These are phyloP conservation scores for Pyricularia pennisetigena DNA, from an alignment of 2,329 filamentous ascomycete species.

Conservation along the genomic window DNA sequence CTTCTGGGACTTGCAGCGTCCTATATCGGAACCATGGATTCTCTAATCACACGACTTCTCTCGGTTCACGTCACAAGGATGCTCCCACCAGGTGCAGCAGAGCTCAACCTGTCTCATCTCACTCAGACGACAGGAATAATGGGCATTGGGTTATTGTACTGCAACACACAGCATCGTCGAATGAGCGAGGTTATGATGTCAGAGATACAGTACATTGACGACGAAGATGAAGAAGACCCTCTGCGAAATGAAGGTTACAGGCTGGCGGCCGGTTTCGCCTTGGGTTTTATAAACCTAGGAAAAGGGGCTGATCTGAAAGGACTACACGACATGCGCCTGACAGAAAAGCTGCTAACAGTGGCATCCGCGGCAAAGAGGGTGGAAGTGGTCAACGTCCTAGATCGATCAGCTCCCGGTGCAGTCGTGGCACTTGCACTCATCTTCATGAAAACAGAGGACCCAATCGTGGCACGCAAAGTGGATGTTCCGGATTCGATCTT, in stretches of 20 bases:
- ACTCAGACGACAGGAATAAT: conserved; percentile 95
- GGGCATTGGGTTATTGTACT: conserved; percentile 92
- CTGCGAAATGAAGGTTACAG: conserved; percentile 93
- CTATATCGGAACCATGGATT: conserved; percentile 95
- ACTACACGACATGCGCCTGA: conserved; percentile 85
- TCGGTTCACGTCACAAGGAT: conserved; percentile 95
- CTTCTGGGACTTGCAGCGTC: conserved; percentile 86
- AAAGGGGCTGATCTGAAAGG: conserved; percentile 83
- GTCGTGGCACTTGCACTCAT: conserved; percentile 84
- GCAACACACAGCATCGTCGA: conserved; percentile 87
- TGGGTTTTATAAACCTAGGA: conserved; percentile 90
- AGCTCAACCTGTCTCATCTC: conserved; percentile 83
- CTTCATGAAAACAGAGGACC: conserved; percentile 94
- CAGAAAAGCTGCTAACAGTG: conserved; percentile 76
- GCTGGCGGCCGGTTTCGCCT: conserved; percentile 82
- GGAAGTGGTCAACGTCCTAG: conserved; percentile 83
- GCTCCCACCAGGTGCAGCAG: conserved; percentile 83
- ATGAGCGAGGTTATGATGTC: conserved; percentile 99
- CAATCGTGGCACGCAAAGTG: conserved; percentile 78
- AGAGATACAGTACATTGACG: conserved; percentile 83
- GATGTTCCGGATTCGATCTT: conserved; percentile 83
- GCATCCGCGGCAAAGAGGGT: conserved; percentile 87
- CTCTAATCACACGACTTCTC: conserved; percentile 79
- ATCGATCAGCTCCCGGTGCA: conserved; percentile 87
- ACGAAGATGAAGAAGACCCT: conserved; percentile 72